Base-by-base conservation (phyloP, 2,329 filamentous ascomycete genomes). In the Tolypocladium cylindrosporum region DNA sequence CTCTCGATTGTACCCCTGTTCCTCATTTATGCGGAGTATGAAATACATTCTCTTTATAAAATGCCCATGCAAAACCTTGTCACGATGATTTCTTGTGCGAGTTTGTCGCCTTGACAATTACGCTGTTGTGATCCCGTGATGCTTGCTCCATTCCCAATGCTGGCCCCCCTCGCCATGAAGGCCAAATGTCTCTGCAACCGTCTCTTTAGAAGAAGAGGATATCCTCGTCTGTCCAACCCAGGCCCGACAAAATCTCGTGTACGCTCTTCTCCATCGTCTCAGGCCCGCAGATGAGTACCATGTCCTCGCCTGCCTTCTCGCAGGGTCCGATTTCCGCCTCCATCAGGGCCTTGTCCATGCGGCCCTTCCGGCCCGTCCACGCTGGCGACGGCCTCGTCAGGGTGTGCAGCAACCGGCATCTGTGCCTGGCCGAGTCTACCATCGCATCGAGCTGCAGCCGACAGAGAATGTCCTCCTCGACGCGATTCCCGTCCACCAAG, bases 271-370 rank as follows among this genome's bases (percentile, higher is more conserved):
- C 90, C 76, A 96, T 76, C 3, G 86, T 74, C 63, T 80, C 83
- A 0, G 91, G 91, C 2, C 91, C 91, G 73, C 91, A 96, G 19
- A 96, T 78, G 59, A 96, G 72, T 16, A 90, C 84, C 77, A 96
- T 69, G 14, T 81, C 78, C 60, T 81, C 79, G 0, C 75, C 75
- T 62, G 69, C 67, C 51, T 56, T 62, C 66, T 62, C 40, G 62
- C 75, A 71, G 62, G 74, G 68, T 0, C 77, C 77, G 8, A 82
- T 74, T 60, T 90, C 81, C 60, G 81, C 78, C 62, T 81, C 75
- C 39, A 94, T 72, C 57, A 95, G 69, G 2, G 79, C 76, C 61
- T 74, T 76, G 13, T 82, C 82, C 64, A 96, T 84, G 27, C 89
- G 76, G 0, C 91, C 91, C 55, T 73, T 80, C 39, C 81, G 67